Evolutionary conservation across 2,329 filamentous ascomycete species (phyloP), one percentile per base, ranked within the genome.

Genomic region (Lasiodiplodia hormozganensis): DNA sequence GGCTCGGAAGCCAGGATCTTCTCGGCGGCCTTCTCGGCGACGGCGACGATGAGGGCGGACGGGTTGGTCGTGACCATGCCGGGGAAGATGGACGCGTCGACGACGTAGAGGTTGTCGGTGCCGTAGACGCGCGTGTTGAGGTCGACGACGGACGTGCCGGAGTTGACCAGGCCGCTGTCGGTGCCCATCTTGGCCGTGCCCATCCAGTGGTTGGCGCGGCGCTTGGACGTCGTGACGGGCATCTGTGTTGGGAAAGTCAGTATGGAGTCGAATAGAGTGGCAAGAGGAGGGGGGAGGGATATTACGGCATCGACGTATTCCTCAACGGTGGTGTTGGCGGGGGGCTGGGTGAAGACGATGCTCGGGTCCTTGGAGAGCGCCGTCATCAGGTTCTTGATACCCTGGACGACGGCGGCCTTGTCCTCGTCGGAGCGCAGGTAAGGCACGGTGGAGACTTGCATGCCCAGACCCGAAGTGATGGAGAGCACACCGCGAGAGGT

Each of bases 401-500:
- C 87, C 58, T 84, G 81, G 62, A 89, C 86, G n/a, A 91, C 87
- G n/a, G 88, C 87, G 58, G 85, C 84, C 25, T 86, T 83, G 76
- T 92, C 90, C 67, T 84, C 83, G 21, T 84, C 76, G 69, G 88
- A 77, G 53, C 83, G 82, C 2, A 90, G 83, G 77, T 89, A 90
- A 0, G 90, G 89, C 1, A 85, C 77, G 21, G 83, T 84, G 18
- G 86, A 86, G 16, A 91, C 87, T 1, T 84, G 79, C 72, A 90
- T 89, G 72, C 80, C 83, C 18, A 92, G 82, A 12, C 80, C 83
- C 60, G 82, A 80, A 49, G 84, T 87, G 73, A 91, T 90, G 14
- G 86, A 88, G 71, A 89, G 85, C 54, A 85, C 82, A 57, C 89
- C 89, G 49, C 88, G 83, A 16, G 88, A 89, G n/a, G 84, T 85